Base-by-base conservation (phyloP, 768 basidiomycete species). In the Gelatoporia subvermispora region DNA sequence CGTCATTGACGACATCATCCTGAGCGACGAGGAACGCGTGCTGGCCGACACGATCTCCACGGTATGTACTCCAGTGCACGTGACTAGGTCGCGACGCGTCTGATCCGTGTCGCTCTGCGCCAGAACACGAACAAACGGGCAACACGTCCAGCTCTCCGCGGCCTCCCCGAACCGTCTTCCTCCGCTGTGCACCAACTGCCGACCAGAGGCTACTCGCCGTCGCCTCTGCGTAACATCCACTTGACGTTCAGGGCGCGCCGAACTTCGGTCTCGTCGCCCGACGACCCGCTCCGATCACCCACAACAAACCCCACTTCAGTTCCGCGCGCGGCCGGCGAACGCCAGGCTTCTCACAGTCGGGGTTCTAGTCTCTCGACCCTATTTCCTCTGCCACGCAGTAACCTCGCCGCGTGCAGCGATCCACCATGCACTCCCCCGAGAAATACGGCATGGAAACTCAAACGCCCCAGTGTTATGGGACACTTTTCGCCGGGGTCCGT, bases 381-480 rank as follows among this genome's bases (percentile, higher is more conserved):
- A 28, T 64, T 66, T 31, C 28, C 28, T 31, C 28, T 31, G 28
- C 28, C 28, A 13, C 28, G 28, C 7, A 31, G 28, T 31, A 31
- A 13, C 28, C 28, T 31, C 28, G 28, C 28, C 13, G 13, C 28
- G 28, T 7, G 7, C 5, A 5, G 28, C 48, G 15, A 36, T 31
- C 44, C 28, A 31, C 28, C 28, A 31, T 41, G 49, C 31, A 55
- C 55, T 43, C 50, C 58, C 15, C 53, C 55, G 20, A 59, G 50
- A 45, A 45, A 49, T 35, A 41, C 51, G 7, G 45, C 51, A 47
- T 67, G 66, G 66, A 55, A 58, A 43, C 57, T 68, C 52, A 64
- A 56, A 49, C 64, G 64, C 23, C 82, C 85, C 10, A 80, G 75
- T 52, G 76, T 87, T 20, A 64, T 85, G 20, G 81, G 78, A 5